Conservation (phyloP, 345 rosid species). For the Kandelia obovata region DNA sequence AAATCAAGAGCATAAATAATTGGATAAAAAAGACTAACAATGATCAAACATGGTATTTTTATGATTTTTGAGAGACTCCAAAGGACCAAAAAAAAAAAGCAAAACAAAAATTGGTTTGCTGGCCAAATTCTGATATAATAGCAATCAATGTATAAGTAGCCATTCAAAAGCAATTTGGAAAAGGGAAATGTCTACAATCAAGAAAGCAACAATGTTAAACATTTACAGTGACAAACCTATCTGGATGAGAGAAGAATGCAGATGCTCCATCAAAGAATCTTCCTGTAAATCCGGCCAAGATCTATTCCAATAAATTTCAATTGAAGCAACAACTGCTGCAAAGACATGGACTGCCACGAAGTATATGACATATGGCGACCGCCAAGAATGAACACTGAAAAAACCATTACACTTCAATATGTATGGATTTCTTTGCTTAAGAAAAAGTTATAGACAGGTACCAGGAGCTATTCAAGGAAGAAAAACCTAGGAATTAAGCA, state of each 20-base stretch:
- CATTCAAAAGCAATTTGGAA: too few species aligned
- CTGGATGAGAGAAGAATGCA: constrained; percentile 28
- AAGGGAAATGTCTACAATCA: background rate
- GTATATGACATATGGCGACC: constrained; percentile 28
- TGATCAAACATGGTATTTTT: too few species aligned
- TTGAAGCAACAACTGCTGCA: constrained; percentile 28
- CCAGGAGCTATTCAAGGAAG: background rate
- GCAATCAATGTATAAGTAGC: too few species aligned
- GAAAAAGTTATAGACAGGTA: background rate
- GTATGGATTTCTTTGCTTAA: background rate
- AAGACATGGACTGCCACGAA: constrained; percentile 34
- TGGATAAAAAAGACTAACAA: background rate
- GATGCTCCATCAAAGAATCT: constrained; percentile 23
- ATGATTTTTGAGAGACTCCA: too few species aligned
- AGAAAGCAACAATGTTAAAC: background rate
- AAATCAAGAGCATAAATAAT: constrained; percentile 6
- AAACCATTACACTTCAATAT: constrained; percentile 3
- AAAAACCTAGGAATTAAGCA: background rate
- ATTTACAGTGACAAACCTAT: constrained; percentile 33
- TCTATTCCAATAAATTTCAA: constrained; percentile 27
- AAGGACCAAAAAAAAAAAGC: too few species aligned
- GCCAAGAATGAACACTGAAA: constrained; percentile 40
- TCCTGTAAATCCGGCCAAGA: constrained; percentile 15
- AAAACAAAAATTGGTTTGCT: too few species aligned
- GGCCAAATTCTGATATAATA: too few species aligned